Evolutionary conservation across 2,329 filamentous ascomycete genomes (phyloP).

Genomic region (Aspergillus quadrilineatus): DNA sequence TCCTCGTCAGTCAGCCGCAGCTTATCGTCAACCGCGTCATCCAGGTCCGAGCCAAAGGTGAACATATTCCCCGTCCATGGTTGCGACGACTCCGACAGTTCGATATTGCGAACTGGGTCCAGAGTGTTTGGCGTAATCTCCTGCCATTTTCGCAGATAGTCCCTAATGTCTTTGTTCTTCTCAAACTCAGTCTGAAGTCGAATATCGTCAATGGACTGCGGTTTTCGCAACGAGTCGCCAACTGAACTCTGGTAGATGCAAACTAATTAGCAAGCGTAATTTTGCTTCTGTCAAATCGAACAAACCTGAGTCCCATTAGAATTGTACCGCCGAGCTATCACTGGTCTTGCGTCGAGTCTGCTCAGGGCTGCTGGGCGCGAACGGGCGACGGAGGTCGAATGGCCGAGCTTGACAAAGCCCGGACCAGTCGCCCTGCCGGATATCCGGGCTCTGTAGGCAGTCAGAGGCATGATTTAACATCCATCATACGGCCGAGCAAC

Average conservation of each 20-base stretch:
- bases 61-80: conserved; percentile 35
- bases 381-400: conserved; percentile 3
- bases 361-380: conserved; percentile 1
- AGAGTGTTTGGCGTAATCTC: conserved; percentile 28
- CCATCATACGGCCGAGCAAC: conserved; percentile 5
- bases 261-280: no score
- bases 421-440: conserved; percentile 10
- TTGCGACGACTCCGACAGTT: conserved; percentile 7
- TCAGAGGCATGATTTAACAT: conserved; percentile 23
- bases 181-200: conserved; percentile 36
- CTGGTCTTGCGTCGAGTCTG: not conserved
- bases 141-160: conserved; percentile 45
- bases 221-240: conserved; percentile 7
- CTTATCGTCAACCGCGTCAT: conserved; percentile 28
- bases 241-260: not conserved
- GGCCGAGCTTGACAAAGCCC: not conserved
- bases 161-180: conserved; percentile 38
- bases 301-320: conserved; percentile 8
- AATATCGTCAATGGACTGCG: conserved; percentile 27
- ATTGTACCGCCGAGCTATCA: not conserved
- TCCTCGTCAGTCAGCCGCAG: conserved; percentile 26
- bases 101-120: conserved; percentile 31
- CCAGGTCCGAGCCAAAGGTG: conserved; percentile 30
- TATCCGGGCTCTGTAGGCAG: conserved; percentile 21
- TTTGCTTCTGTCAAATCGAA: no score